phyloP scores from a whole-genome alignment of 768 basidiomycete species.

The Auriscalpium orientale region DNA sequence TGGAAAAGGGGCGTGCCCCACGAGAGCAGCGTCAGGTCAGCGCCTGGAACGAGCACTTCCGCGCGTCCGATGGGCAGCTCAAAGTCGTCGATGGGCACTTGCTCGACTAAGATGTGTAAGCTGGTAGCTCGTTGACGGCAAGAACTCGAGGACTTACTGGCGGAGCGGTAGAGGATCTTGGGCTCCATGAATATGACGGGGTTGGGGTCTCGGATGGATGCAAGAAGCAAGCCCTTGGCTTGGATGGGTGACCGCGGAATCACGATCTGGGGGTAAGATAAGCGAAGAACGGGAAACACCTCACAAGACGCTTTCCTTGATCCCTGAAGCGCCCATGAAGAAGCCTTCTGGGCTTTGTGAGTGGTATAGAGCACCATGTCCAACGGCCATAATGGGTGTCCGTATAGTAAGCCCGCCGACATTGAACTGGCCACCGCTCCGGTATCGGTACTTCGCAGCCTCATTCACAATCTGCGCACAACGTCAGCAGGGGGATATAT shows the following conservation, averaged over 20 bases:
- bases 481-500: neutral
- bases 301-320: slow-evolving; percentile 51
- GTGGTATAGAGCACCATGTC: slow-evolving; percentile 87
- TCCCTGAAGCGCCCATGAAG: slow-evolving; percentile 83
- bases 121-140: neutral
- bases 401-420: slow-evolving; percentile 79
- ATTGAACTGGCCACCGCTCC: slow-evolving; percentile 77
- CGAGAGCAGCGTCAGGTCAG: slow-evolving; percentile 82
- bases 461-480: slow-evolving; percentile 75
- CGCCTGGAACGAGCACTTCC: slow-evolving; percentile 65
- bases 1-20: slow-evolving; percentile 95
- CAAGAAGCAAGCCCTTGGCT: slow-evolving; percentile 86
- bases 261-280: slow-evolving; percentile 41
- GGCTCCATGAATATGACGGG: slow-evolving; percentile 96
- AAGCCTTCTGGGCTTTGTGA: slow-evolving; percentile 94
- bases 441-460: slow-evolving; percentile 88
- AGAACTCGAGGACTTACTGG: slow-evolving; percentile 37
- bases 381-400: slow-evolving; percentile 87
- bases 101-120: slow-evolving; percentile 54
- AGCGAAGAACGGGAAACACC: neutral
- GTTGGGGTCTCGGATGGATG: slow-evolving; percentile 86
- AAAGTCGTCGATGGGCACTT: slow-evolving; percentile 87
- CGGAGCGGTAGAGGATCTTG: slow-evolving; percentile 85
- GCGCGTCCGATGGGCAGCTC: slow-evolving; percentile 77
- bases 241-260: slow-evolving; percentile 92